These are phyloP conservation scores for Penicillium sp. DNA, from an alignment of 2,329 filamentous ascomycete species.

Conservation along the genomic window DNA sequence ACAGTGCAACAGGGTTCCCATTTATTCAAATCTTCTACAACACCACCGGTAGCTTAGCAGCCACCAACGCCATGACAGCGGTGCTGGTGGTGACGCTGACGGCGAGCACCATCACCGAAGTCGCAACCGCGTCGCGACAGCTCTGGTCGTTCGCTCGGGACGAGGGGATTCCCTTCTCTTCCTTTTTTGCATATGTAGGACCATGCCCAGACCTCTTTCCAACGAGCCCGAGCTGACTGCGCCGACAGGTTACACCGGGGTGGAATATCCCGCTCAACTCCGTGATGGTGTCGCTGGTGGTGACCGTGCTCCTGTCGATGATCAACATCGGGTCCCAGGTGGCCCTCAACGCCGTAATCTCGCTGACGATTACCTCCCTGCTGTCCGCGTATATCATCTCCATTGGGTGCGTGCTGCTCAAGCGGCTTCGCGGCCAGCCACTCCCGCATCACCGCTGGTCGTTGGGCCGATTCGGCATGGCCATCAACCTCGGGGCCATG, in stretches of 20 bases:
- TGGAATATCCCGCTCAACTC: constrained; percentile 49
- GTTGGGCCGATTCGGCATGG: constrained; percentile 45
- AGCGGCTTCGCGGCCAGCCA: constrained; percentile 41
- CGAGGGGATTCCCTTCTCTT: constrained; percentile 40
- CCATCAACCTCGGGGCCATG: constrained; percentile 44
- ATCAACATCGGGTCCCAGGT: constrained; percentile 53
- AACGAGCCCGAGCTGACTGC: constrained; percentile 5
- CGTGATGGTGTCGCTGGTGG: constrained; percentile 46
- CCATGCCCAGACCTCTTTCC: neutral
- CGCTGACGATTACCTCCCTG: constrained; percentile 43
- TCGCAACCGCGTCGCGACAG: constrained; percentile 58
- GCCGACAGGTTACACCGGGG: constrained; percentile 33
- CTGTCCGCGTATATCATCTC: constrained; percentile 47
- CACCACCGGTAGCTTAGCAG: constrained; percentile 49
- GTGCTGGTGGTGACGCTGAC: constrained; percentile 52
- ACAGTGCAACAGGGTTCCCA: constrained; percentile 52
- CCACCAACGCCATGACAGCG: constrained; percentile 51
- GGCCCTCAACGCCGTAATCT: constrained; percentile 46
- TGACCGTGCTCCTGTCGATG: constrained; percentile 47
- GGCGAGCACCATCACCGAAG: constrained; percentile 52
- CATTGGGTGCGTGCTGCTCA: constrained; percentile 48
- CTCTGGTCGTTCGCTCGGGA: constrained; percentile 55
- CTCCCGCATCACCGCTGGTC: constrained; percentile 48
- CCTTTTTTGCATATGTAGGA: constrained; percentile 40
- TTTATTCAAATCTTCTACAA: constrained; percentile 60